These are phyloP conservation scores for Barnettozyma pratensis DNA, from an alignment of 805 yeast species.

Conservation along the genomic window DNA sequence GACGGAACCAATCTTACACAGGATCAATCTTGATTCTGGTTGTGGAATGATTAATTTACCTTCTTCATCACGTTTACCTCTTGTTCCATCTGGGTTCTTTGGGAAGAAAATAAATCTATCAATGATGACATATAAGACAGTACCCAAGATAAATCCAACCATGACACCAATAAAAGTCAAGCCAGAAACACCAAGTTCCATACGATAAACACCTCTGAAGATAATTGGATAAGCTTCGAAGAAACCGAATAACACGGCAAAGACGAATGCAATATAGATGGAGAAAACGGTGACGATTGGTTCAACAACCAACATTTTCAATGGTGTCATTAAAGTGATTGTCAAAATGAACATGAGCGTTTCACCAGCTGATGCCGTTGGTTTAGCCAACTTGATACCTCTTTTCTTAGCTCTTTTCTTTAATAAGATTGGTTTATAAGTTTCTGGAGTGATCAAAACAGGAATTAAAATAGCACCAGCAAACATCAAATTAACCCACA, in stretches of 20 bases:
- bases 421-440: constrained; percentile 66
- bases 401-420: constrained; percentile 55
- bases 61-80: constrained; percentile 41
- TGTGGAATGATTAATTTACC: constrained; percentile 50
- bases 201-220: constrained; percentile 56
- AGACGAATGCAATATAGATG: constrained; percentile 65
- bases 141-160: constrained; percentile 57
- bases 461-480: constrained; percentile 49
- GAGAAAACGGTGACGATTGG: constrained; percentile 72
- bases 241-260: constrained; percentile 75
- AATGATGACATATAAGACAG: constrained; percentile 41
- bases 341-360: constrained; percentile 42
- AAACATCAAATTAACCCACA: constrained; percentile 68
- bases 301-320: constrained; percentile 64
- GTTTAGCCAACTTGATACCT: constrained; percentile 42
- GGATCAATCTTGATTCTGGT: constrained; percentile 57
- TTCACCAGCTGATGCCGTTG: constrained; percentile 29
- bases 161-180: constrained; percentile 70
- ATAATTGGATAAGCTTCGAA: constrained; percentile 77
- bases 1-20: constrained; percentile 64
- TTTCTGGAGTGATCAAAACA: constrained; percentile 52
- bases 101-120: constrained; percentile 49
- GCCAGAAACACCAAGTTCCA: constrained; percentile 60
- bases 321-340: constrained; percentile 54
- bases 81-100: constrained; percentile 57